These are phyloP conservation scores for Aspergillus proliferans DNA, from an alignment of 2,329 filamentous ascomycete species.

Conservation along the genomic window DNA sequence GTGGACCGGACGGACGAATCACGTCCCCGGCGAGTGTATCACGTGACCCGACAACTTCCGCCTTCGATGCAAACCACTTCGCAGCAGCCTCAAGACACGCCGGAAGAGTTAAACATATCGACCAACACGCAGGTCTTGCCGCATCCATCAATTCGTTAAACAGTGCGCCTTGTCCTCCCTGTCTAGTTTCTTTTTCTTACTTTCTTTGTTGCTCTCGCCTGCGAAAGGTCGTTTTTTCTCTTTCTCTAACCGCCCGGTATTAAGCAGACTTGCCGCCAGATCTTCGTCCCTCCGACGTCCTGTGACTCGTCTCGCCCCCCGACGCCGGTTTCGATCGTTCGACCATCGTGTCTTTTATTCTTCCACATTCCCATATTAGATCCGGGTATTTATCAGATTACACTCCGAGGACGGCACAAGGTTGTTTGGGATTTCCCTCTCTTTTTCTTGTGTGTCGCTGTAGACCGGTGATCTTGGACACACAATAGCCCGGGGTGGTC, in stretches of 20 bases:
- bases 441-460: conserved; percentile 1
- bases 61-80: conserved; percentile 37
- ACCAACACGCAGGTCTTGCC: conserved; percentile 9
- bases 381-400: not conserved
- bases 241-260: conserved; percentile 7
- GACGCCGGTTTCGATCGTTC: conserved; percentile 15
- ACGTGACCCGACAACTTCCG: conserved; percentile 32
- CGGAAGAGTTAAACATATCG: conserved; percentile 22
- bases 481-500: conserved; percentile 21
- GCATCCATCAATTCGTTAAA: conserved; percentile 11
- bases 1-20: conserved; percentile 15
- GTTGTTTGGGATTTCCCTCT: conserved; percentile 9
- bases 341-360: conserved; percentile 7
- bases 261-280: conserved; percentile 10
- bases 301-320: conserved; percentile 20
- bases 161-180: conserved; percentile 8
- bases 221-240: conserved; percentile 5
- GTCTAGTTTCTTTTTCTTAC: conserved; percentile 1
- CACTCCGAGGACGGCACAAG: conserved; percentile 7
- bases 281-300: conserved; percentile 10
- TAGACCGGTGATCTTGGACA: conserved; percentile 12
- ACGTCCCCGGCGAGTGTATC: conserved; percentile 17
- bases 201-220: conserved; percentile 3
- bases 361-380: not conserved
- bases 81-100: conserved; percentile 15